Base-by-base conservation (phyloP, 2,329 filamentous ascomycete species). In the Pyricularia sp. region DNA sequence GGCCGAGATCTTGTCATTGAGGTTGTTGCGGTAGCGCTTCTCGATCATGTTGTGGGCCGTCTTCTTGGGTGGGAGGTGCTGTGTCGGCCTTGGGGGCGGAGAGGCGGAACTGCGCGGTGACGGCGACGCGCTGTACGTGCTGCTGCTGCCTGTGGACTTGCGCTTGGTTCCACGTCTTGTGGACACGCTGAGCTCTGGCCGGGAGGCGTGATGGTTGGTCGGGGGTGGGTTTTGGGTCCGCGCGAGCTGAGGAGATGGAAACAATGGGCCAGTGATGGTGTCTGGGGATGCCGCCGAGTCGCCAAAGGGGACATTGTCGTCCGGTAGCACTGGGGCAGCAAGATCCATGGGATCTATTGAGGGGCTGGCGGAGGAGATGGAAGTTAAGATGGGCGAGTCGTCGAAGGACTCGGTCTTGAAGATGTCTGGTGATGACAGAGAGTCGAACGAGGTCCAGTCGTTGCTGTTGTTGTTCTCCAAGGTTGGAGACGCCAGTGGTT, bases 21-120 rank as follows among this genome's bases (percentile, higher is more conserved):
- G 79, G 71, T 93, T 93, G 64, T 88, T 91, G 69, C 90, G 86
- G 75, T 93, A 93, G 65, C 90, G 81, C 78, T 93, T 93, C 76
- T 93, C 90, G 68, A 93, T 91, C 76, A 93, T 89, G 76, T 92
- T 93, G 77, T 93, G 90, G 9, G 89, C 88, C 35, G 88, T 89
- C 78, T 92, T 93, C 78, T 91, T 92, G 28, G 71, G 73, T 28
- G 69, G 67, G n/a, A 68, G 64, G 2, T 24, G 66, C 33, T 63
- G 62, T 60, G 63, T 26, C 30, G 63, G 64, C 53, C 16, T 33
- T 44, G 68, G 66, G 3, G 70, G 68, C 12, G 69, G 68, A 1
- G 70, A 69, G 19, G 68, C 61, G 2, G 71, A 68, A 10, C 67
- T 66, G 2, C 66, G 66, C 13, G 69, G 69, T 0, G 63, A 64